Percentiles rank a stretch among this genome's conserved stretches.
Conservation (phyloP, 1,284 basidiomycete species). For the Austroboletus novae-zelandiae region DNA sequence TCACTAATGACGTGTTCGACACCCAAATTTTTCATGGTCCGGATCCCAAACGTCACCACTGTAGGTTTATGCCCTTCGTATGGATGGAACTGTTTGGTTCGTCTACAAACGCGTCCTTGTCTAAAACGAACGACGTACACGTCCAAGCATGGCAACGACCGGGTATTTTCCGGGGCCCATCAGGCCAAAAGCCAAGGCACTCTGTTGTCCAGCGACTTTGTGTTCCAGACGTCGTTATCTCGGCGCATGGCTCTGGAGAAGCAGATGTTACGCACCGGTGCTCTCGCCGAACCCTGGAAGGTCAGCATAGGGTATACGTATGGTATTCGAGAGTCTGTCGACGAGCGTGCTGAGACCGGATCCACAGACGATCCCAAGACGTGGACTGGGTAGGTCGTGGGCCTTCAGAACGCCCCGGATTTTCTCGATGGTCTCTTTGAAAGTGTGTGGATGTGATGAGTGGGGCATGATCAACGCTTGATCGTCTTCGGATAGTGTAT, state of each 20-base stretch:
- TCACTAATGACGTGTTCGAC: conserved; percentile 72
- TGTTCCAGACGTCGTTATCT: too few species aligned
- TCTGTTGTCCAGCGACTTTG: conserved; percentile 73
- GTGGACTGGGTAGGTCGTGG: conserved; percentile 47
- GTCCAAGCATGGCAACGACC: conserved; percentile 82
- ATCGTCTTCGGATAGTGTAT: not conserved
- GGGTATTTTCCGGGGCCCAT: conserved; percentile 62
- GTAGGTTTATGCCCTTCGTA: conserved; percentile 76
- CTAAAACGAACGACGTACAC: conserved; percentile 44
- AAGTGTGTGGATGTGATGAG: conserved; percentile 24
- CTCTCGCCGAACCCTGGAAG: conserved; percentile 71
- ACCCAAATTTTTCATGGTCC: conserved; percentile 73
- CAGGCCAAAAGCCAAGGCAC: conserved; percentile 73
- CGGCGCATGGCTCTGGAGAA: not conserved
- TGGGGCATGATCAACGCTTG: conserved; percentile 11
- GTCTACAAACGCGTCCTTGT: too few species aligned
- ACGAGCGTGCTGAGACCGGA: conserved; percentile 72
- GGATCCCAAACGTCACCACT: conserved; percentile 73
- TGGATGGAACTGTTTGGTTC: conserved; percentile 59
- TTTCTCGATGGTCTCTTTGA: conserved; percentile 38
- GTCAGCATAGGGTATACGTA: conserved; percentile 56
- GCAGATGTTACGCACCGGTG: conserved; percentile 50
- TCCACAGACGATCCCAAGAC: conserved; percentile 76
- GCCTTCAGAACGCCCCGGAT: conserved; percentile 40
- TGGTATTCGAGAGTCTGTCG: conserved; percentile 49